Base-by-base conservation (phyloP, 805 yeast genomes). In the Torulaspora franciscae region DNA sequence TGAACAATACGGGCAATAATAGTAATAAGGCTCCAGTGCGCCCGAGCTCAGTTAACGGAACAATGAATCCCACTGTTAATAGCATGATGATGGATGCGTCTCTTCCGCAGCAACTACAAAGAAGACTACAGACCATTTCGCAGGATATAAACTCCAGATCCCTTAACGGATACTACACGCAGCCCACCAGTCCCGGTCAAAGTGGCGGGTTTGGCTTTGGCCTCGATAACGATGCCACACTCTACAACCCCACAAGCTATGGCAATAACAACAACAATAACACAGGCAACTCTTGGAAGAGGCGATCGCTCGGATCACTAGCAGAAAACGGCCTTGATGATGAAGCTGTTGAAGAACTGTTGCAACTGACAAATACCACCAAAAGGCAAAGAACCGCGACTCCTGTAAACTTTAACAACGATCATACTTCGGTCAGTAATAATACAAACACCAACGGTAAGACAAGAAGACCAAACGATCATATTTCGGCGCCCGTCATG, bases 171-270 rank as follows among this genome's bases (percentile, higher is more conserved):
- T 61, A 59, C 43, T 59, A 62, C 45, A 59, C 65, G 15, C 64
- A 59, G 32, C 65, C 66, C 5, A 58, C 64, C 10, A 60, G 64
- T 46, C 65, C 66, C 8, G 62, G 62, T 10, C 50, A 49, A 9
- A 53, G 55, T 3, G 51, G 55, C 5, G 52, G 50, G 13, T 53
- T 49, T 32, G 46, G 45, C 7, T 48, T 53, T 15, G 52, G 54
- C 15, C 49, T 48, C 11, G 49, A 43, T 7, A 46, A 45, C 32
- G 49, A 46, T 24, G 43, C 48, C 15, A 45, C 49, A 10, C 41
- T 48, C 17, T 48, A 48, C 45, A 52, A 51, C 28, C 32, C 43
- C 3, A 40, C 19, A 13, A 28, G 39, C n/a, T 38, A 34, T 15
- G 42, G 35, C 30, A 37, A 39, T 10, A 30, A 30, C 33, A 30